Percentiles rank a stretch among this genome's conserved stretches.
Evolutionary conservation across 257 asterid genomes (phyloP).

Genomic region (Lycium ferocissimum): DNA sequence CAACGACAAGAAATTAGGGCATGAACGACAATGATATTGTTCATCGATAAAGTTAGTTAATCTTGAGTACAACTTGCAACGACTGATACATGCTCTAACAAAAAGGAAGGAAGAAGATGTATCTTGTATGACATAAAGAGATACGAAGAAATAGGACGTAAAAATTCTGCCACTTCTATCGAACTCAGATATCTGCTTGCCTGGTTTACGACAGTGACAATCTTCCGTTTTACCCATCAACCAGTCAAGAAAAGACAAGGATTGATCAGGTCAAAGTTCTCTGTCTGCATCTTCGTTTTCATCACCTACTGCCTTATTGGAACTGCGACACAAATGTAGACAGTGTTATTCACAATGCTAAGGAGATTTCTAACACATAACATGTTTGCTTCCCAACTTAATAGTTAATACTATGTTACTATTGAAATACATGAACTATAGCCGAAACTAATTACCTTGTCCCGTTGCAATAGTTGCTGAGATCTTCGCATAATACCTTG

Average conservation of each 20-base stretch:
- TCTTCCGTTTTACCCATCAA: background rate
- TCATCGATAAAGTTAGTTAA: no score
- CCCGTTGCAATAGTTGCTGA: constrained; percentile 63
- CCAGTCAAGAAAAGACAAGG: background rate
- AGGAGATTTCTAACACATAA: background rate
- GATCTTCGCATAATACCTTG: constrained; percentile 80
- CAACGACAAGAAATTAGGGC: no score
- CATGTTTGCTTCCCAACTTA: background rate
- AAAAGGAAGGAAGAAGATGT: no score
- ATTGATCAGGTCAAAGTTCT: constrained; percentile 50
- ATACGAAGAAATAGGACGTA: no score
- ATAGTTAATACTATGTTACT: background rate
- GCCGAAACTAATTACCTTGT: constrained; percentile 55
- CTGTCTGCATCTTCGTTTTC: constrained; percentile 40
- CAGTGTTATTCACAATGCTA: no score
- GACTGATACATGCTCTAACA: no score
- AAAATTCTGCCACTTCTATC: no score
- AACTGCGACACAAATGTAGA: constrained; percentile 39
- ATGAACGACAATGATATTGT: no score
- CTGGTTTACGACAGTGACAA: background rate
- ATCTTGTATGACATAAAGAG: no score
- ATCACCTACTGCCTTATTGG: constrained; percentile 31
- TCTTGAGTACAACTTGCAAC: no score
- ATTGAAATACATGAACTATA: background rate
- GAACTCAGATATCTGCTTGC: no score